Percentiles rank a stretch among this genome's conserved stretches.
These are phyloP conservation scores for Solanum aculeatissimum DNA, from an alignment of 305 asterid species.

Conservation along the genomic window DNA sequence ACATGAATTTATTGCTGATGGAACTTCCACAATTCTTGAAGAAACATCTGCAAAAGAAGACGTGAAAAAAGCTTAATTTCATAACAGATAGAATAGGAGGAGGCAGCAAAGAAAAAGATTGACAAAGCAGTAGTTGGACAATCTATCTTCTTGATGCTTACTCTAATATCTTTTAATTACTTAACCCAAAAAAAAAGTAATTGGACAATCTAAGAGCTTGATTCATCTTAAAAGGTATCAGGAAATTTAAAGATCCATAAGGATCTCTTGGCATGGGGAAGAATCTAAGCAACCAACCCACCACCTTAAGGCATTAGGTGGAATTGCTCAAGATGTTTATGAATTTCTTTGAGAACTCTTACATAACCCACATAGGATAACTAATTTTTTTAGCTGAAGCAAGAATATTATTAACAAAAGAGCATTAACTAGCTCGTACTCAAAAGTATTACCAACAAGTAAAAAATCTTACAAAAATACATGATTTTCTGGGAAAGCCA, in stretches of 20 bases:
- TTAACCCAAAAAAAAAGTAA: neutral
- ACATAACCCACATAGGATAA: neutral
- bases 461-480: neutral
- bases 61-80: neutral
- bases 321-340: neutral
- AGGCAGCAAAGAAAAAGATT: neutral
- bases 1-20: constrained; percentile 39
- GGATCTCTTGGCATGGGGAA: neutral
- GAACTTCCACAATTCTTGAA: constrained; percentile 51
- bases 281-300: neutral
- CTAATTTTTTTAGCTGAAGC: neutral
- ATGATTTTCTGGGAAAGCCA: neutral
- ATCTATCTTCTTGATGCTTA: too few relatives aligned
- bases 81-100: neutral
- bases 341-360: neutral
- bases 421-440: neutral
- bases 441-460: neutral
- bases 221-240: neutral
- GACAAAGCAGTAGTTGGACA: neutral
- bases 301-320: neutral
- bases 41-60: constrained; percentile 38
- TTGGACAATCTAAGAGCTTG: neutral
- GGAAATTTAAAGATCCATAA: neutral
- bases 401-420: neutral
- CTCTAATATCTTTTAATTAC: too few relatives aligned